Evolutionary conservation across 164 flowering plant genomes (phyloP).

Genomic region (Vitis vinifera): DNA sequence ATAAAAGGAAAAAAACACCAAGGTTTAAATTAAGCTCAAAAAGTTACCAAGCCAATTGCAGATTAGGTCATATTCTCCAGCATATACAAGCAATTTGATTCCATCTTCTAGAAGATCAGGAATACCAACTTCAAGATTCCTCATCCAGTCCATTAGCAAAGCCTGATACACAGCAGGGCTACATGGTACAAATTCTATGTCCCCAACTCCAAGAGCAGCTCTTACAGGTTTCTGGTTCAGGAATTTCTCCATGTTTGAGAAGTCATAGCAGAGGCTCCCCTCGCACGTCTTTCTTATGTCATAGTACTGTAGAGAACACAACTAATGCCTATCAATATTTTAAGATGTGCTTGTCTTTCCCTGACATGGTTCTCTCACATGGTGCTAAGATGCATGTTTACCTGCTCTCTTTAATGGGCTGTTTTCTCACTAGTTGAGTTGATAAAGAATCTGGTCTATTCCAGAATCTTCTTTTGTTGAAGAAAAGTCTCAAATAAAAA

Average conservation of each 20-base stretch:
- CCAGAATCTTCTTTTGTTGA: too few species aligned
- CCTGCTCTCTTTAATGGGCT: too few species aligned
- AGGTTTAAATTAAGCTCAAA: not conserved
- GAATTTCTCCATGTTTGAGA: constrained; percentile 26
- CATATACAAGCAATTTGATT: constrained; percentile 27
- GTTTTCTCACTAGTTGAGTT: too few species aligned
- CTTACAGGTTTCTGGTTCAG: constrained; percentile 23
- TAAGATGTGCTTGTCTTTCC: too few species aligned
- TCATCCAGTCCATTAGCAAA: constrained; percentile 30
- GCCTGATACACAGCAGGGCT: constrained; percentile 20
- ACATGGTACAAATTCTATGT: constrained; percentile 25
- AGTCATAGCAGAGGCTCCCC: constrained; percentile 31
- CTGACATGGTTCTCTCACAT: too few species aligned
- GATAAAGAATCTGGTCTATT: too few species aligned
- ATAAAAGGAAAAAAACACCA: too few species aligned
- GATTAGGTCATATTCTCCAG: constrained; percentile 35
- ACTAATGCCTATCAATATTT: not conserved
- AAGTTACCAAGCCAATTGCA: constrained; percentile 37
- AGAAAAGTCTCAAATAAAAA: too few species aligned
- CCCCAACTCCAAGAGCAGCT: constrained; percentile 25
- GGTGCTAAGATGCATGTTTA: too few species aligned
- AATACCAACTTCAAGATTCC: constrained; percentile 27
- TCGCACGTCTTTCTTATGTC: constrained; percentile 27
- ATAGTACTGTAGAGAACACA: constrained; percentile 22
- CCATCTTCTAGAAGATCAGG: constrained; percentile 34